phyloP scores from a whole-genome alignment of 129 eudicot species.

The Centella asiatica region DNA sequence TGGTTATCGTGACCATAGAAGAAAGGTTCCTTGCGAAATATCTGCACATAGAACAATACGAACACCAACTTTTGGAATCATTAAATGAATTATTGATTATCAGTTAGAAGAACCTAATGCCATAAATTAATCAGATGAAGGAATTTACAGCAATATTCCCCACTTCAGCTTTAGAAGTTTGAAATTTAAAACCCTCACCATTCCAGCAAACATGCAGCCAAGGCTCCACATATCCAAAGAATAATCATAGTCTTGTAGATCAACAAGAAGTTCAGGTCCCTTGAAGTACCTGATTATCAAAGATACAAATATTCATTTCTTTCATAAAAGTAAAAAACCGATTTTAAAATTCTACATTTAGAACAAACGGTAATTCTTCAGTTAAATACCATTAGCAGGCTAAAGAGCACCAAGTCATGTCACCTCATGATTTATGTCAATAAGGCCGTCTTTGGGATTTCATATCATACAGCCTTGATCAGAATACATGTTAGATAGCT shows the following conservation, averaged over 20 bases:
- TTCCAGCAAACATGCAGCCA: conserved; percentile 99
- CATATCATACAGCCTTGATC: too few species aligned
- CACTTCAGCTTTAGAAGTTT: background rate
- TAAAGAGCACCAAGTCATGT: background rate
- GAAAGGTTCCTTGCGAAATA: conserved; percentile 99
- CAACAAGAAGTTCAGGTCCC: conserved; percentile 99
- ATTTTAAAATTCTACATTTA: too few species aligned
- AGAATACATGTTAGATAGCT: too few species aligned
- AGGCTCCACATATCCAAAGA: conserved; percentile 99
- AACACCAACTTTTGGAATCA: background rate
- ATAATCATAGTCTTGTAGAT: conserved; percentile 97
- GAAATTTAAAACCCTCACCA: conserved; percentile 47
- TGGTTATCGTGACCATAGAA: conserved; percentile 99
- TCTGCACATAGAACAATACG: conserved; percentile 35
- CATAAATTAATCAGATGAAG: background rate
- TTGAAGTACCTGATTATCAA: conserved; percentile 64
- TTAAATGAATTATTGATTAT: background rate
- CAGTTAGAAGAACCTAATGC: background rate
- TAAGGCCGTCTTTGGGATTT: too few species aligned
- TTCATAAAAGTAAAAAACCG: too few species aligned
- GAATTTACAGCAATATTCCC: background rate
- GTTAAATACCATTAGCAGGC: too few species aligned
- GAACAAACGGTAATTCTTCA: background rate
- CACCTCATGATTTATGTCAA: background rate
- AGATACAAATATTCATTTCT: background rate